Evolutionary conservation across 306 rosid species (phyloP).

Genomic region (Cucumis cinereus): DNA sequence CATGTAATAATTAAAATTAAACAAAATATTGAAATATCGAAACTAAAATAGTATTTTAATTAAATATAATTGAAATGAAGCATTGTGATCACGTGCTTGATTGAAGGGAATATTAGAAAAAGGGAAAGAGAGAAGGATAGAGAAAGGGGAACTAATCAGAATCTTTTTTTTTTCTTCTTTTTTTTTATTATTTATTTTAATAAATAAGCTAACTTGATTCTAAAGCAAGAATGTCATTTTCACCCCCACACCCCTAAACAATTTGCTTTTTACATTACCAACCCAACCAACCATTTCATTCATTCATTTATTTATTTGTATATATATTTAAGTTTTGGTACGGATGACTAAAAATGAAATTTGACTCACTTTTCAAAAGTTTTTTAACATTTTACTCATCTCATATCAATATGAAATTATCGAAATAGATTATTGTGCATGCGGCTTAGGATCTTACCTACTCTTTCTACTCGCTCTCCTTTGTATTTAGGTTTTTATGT

Average conservation of each 20-base stretch:
- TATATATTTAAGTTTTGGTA: too few species aligned
- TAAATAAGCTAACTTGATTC: conserved; percentile 6
- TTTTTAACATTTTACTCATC: too few species aligned
- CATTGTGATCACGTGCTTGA: background rate
- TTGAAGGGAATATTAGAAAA: conserved; percentile 1
- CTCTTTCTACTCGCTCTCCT: too few species aligned
- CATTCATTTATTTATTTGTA: background rate
- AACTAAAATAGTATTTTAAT: too few species aligned
- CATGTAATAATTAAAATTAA: too few species aligned
- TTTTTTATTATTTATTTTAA: background rate
- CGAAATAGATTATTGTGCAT: too few species aligned
- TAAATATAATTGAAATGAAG: background rate
- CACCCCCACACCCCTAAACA: background rate
- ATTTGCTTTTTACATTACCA: conserved; percentile 1
- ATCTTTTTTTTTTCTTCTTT: background rate
- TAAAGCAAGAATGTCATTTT: background rate
- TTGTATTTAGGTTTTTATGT: too few species aligned
- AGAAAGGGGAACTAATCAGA: conserved; percentile 2
- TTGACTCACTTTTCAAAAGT: too few species aligned
- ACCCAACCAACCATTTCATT: background rate
- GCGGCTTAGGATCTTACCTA: too few species aligned
- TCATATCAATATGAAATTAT: too few species aligned
- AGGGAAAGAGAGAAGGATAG: background rate
- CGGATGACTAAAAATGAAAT: too few species aligned
- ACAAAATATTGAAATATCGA: too few species aligned